These are phyloP conservation scores for Zymoseptoria brevis DNA, from an alignment of 2,329 filamentous ascomycete species.

Conservation along the genomic window DNA sequence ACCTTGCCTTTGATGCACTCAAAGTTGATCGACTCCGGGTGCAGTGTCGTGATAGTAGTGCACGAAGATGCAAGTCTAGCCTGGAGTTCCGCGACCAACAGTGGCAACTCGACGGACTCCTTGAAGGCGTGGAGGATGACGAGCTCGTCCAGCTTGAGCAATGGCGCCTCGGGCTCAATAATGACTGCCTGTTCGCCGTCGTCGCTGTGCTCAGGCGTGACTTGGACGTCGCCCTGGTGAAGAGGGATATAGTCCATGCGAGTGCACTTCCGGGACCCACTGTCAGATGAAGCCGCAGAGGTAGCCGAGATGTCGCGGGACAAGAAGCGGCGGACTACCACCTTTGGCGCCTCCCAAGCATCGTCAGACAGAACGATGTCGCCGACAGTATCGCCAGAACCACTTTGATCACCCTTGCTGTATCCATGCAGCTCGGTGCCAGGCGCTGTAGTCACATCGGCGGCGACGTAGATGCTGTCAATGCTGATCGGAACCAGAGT, in stretches of 20 bases:
- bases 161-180: not conserved
- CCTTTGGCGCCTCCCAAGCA: constrained; percentile 1
- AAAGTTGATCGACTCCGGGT: constrained; percentile 1
- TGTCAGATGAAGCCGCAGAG: not conserved
- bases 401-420: not conserved
- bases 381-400: constrained; percentile 1
- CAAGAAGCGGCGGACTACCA: constrained; percentile 2
- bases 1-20: constrained; percentile 1
- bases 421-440: constrained; percentile 2
- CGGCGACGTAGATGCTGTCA: constrained; percentile 7
- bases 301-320: constrained; percentile 1
- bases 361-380: constrained; percentile 4
- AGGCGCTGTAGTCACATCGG: not conserved
- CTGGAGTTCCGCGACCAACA: constrained; percentile 1
- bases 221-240: not conserved
- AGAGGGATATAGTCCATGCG: constrained; percentile 2
- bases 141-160: not conserved
- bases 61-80: constrained; percentile 1
- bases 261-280: constrained; percentile 2
- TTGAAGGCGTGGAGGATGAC: constrained; percentile 1
- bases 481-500: constrained; percentile 10
- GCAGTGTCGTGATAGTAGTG: not conserved
- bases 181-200: not conserved
- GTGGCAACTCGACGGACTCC: constrained; percentile 1
- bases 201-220: not conserved